These are phyloP conservation scores for Phaeosphaeria sp. DNA, from an alignment of 2,329 filamentous ascomycete species.

Conservation along the genomic window DNA sequence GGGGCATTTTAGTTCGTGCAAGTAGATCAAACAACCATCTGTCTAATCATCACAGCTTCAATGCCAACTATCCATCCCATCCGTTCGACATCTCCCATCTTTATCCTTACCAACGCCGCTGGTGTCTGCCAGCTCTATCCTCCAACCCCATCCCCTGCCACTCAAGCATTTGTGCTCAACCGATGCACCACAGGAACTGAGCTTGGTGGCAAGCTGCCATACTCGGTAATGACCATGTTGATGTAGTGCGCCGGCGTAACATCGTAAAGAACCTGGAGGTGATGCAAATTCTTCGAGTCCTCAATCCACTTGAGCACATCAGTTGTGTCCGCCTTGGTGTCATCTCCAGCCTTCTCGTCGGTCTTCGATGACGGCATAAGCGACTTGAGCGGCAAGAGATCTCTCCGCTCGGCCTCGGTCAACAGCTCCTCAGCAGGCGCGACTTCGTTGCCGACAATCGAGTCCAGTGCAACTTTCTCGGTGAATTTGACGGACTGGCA, in stretches of 20 bases:
- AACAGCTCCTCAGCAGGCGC: conserved; percentile 74
- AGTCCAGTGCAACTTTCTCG: conserved; percentile 86
- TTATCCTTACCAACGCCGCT: too few relatives aligned
- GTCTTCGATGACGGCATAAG: conserved; percentile 29
- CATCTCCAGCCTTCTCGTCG: conserved; percentile 34
- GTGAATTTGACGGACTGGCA: conserved; percentile 97
- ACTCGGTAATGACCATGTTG: conserved; percentile 88
- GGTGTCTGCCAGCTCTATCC: too few relatives aligned
- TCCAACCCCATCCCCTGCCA: neutral
- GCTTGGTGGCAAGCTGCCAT: conserved; percentile 83
- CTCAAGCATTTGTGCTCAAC: conserved; percentile 51
- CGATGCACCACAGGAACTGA: conserved; percentile 80
- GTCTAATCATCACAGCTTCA: too few relatives aligned
- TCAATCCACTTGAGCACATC: conserved; percentile 48
- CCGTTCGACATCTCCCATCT: too few relatives aligned
- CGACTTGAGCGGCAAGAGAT: conserved; percentile 39
- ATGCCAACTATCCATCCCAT: too few relatives aligned
- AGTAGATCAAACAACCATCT: too few relatives aligned
- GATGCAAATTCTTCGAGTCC: conserved; percentile 57
- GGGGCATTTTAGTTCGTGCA: too few relatives aligned
- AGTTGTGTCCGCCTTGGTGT: conserved; percentile 26
- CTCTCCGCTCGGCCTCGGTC: conserved; percentile 41
- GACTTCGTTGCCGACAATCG: conserved; percentile 93
- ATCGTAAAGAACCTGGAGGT: conserved; percentile 85
- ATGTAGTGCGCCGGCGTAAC: conserved; percentile 88